A percentile compares a stretch with the other conserved stretches of the same genome.
Conservation (phyloP, 164 flowering plant genomes). For the Kalanchoe fedtschenkoi region DNA sequence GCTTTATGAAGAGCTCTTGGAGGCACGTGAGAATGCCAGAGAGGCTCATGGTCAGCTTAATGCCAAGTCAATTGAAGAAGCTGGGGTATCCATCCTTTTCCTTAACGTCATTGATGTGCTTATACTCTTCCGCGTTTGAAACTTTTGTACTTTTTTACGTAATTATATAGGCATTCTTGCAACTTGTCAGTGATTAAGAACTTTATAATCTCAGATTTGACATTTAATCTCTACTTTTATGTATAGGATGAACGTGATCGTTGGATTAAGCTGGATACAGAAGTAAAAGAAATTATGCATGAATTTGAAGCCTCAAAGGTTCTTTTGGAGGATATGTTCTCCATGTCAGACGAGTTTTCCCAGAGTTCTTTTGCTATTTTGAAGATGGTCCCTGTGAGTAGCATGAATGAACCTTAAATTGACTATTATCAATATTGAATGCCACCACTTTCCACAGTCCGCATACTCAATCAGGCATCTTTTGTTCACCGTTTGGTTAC, state of each 20-base stretch:
- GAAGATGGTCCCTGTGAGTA: slow-evolving; percentile 37
- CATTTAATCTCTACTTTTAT: not conserved
- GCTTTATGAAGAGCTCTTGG: slow-evolving; percentile 40
- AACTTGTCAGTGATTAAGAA: not conserved
- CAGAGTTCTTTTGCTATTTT: slow-evolving; percentile 22
- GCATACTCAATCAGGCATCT: not conserved
- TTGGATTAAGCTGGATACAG: slow-evolving; percentile 22
- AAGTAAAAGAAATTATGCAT: slow-evolving; percentile 31
- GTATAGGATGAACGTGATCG: slow-evolving; percentile 20
- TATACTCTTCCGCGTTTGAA: no score
- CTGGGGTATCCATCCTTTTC: slow-evolving; percentile 12
- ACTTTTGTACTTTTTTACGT: no score
- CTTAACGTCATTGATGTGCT: no score
- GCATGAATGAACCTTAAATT: not conserved
- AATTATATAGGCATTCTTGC: not conserved
- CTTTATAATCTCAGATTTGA: not conserved
- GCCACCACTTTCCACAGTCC: not conserved
- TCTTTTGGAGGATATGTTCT: slow-evolving; percentile 22
- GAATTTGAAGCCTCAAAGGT: slow-evolving; percentile 44
- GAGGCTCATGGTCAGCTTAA: slow-evolving; percentile 29
- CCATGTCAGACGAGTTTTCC: slow-evolving; percentile 45
- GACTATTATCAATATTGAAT: not conserved
- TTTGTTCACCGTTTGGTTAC: not conserved
- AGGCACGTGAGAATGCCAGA: slow-evolving; percentile 44
- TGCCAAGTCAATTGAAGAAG: slow-evolving; percentile 11